Base-by-base conservation (phyloP, 2,329 filamentous ascomycete genomes). In the Rachicladosporium sp. region DNA sequence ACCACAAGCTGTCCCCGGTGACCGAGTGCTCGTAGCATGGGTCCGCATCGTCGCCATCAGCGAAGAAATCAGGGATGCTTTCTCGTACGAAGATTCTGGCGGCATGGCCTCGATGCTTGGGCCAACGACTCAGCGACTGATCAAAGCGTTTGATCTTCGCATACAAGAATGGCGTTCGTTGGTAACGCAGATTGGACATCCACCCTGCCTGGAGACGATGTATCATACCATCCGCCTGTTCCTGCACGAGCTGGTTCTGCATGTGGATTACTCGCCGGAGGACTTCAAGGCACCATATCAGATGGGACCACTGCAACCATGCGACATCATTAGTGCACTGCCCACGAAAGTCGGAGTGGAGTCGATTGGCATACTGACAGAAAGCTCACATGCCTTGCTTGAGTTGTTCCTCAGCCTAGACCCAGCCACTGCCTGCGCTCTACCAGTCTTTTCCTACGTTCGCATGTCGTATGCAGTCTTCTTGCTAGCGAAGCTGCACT, bases 161-260 rank as follows among this genome's bases (percentile, higher is more conserved):
- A 58, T 86, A 10, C 68, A 76, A 11, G 70, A 71, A 45, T 82
- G 80, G 62, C 65, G 64, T 36, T 64, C 62, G 10, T 63, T 66
- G n/a, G 66, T 80, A 9, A 66, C 73, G 0, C 10, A 45, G 29
- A 33, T 27, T 10, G 44, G 40, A 10, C 34, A 44, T 29, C 33
- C 33, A 38, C 42, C 54, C 78, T 69, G 74, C 0, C 64, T 86
- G 34, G 63, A 65, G 11, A 70, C 86, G 47, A 73, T 73, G 44
- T 77, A 83, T 47, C 67, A 78, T 46, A 71, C 80, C 2, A 56
- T 84, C 29, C 80, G 70, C 45, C 64, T 88, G 3, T 86, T 82
- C 54, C 78, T 87, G 65, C 80, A 88, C 55, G 83, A 88, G 58
- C 74, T 83, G 39, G 77, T 74, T 3, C 73, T 88, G 46, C 78